Evolutionary conservation across 2,329 filamentous ascomycete species (phyloP).

Genomic region (Neodidymelliopsis sp.): DNA sequence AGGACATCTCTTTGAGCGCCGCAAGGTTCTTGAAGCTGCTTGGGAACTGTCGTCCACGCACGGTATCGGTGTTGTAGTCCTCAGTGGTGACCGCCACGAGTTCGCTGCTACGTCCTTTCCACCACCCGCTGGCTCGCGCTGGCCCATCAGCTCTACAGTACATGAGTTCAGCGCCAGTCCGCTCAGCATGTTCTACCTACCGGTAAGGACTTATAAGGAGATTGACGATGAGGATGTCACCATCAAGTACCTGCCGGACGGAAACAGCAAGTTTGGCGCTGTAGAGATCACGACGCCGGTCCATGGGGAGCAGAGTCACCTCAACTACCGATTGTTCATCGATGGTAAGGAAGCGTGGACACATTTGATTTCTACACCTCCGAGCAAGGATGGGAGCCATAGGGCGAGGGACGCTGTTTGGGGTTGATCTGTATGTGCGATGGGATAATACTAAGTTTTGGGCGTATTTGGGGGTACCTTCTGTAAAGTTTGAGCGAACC

Average conservation of each 20-base stretch:
- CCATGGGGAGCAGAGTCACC: conserved; percentile 70
- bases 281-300: conserved; percentile 77
- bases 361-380: conserved; percentile 55
- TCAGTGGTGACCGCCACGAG: conserved; percentile 95
- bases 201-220: conserved; percentile 82
- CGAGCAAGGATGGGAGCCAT: conserved; percentile 49
- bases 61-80: conserved; percentile 78
- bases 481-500: neutral
- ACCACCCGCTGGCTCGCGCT: conserved; percentile 65
- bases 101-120: conserved; percentile 86
- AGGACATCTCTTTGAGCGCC: conserved; percentile 84
- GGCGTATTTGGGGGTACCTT: neutral
- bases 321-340: conserved; percentile 83
- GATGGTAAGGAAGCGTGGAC: conserved; percentile 84
- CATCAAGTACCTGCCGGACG: conserved; percentile 85
- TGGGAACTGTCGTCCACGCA: conserved; percentile 79
- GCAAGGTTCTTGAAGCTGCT: conserved; percentile 83
- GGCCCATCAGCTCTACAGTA: conserved; percentile 62
- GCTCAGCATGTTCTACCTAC: conserved; percentile 92
- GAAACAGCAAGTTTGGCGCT: conserved; percentile 87
- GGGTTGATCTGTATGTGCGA: conserved; percentile 34
- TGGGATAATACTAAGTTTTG: neutral
- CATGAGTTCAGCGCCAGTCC: conserved; percentile 94
- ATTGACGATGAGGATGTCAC: conserved; percentile 81
- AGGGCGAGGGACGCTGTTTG: conserved; percentile 56